Evolutionary conservation across 208 protist species (phyloP).

Genomic region (Leishmania guyanensis): DNA sequence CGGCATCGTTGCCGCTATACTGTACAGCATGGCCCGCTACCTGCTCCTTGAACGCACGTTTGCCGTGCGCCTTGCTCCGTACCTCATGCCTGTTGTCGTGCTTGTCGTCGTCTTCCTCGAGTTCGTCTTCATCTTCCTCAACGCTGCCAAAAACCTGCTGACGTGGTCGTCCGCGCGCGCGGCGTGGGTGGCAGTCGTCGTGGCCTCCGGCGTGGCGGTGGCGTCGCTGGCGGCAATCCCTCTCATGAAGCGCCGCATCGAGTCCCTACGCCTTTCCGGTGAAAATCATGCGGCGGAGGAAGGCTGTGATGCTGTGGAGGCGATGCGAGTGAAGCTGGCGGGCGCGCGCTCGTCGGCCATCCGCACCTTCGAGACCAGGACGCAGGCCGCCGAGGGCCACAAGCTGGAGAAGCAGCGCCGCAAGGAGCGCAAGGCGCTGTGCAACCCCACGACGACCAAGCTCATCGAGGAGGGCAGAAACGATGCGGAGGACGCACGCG

Average conservation of each 20-base stretch:
- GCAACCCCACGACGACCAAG: background rate
- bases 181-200: slow-evolving; percentile 53
- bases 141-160: slow-evolving; percentile 48
- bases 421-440: background rate
- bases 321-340: slow-evolving; percentile 32
- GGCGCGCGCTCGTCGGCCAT: slow-evolving; percentile 21
- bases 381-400: slow-evolving; percentile 15
- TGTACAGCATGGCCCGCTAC: slow-evolving; percentile 43
- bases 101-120: slow-evolving; percentile 59
- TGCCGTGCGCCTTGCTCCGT: slow-evolving; percentile 40
- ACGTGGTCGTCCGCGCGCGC: slow-evolving; percentile 36
- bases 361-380: slow-evolving; percentile 13
- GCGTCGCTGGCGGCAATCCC: slow-evolving; percentile 50
- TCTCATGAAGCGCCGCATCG: slow-evolving; percentile 39
- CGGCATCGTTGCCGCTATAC: slow-evolving; percentile 35
- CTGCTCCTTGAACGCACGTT: slow-evolving; percentile 45
- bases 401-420: background rate
- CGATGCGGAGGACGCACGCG: slow-evolving; percentile 8
- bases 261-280: slow-evolving; percentile 12
- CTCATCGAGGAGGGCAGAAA: background rate
- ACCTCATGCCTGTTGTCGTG: slow-evolving; percentile 49
- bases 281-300: slow-evolving; percentile 34
- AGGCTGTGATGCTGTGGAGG: slow-evolving; percentile 32
- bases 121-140: slow-evolving; percentile 70
- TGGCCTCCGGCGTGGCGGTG: slow-evolving; percentile 40